Evolutionary conservation across 176 grass and related monocot genomes (phyloP).

Genomic region (Saccharum spontaneum): DNA sequence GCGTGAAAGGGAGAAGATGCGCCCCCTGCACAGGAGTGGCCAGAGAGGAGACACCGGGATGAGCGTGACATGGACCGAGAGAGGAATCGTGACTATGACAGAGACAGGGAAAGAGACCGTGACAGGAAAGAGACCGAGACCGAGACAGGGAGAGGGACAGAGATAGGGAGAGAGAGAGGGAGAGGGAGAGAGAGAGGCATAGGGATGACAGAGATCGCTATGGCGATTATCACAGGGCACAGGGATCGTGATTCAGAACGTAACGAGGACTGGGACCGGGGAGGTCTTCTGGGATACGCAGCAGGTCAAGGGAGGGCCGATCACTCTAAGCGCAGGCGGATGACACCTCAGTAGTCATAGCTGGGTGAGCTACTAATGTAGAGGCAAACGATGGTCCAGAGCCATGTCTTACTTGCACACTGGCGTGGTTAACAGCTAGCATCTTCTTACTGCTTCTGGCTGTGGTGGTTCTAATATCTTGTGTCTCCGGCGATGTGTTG

Average conservation of each 20-base stretch:
- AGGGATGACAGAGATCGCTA: constrained; percentile 78
- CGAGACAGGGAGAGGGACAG: constrained; percentile 62
- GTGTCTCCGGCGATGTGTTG: constrained; percentile 33
- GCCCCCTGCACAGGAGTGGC: constrained; percentile 53
- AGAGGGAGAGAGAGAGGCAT: constrained; percentile 64
- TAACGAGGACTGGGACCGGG: constrained; percentile 70
- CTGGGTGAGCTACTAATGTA: constrained; percentile 24
- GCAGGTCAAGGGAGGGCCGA: constrained; percentile 74
- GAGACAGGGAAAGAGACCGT: constrained; percentile 58
- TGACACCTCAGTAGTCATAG: constrained; percentile 52
- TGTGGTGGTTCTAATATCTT: constrained; percentile 47
- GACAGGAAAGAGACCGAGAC: constrained; percentile 51
- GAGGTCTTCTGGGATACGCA: constrained; percentile 63
- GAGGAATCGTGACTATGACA: constrained; percentile 49
- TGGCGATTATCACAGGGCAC: constrained; percentile 51
- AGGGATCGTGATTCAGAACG: constrained; percentile 63
- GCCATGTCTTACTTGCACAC: constrained; percentile 28
- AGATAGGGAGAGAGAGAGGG: constrained; percentile 33
- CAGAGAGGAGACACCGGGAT: constrained; percentile 63
- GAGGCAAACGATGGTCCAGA: constrained; percentile 40
- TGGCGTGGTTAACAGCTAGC: constrained; percentile 41
- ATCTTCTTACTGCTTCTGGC: constrained; percentile 43
- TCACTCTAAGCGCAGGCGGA: constrained; percentile 73
- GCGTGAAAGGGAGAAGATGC: constrained; percentile 74
- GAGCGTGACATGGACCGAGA: constrained; percentile 62